Conservation (phyloP, 805 yeast species). For the Yarrowia sp. region DNA sequence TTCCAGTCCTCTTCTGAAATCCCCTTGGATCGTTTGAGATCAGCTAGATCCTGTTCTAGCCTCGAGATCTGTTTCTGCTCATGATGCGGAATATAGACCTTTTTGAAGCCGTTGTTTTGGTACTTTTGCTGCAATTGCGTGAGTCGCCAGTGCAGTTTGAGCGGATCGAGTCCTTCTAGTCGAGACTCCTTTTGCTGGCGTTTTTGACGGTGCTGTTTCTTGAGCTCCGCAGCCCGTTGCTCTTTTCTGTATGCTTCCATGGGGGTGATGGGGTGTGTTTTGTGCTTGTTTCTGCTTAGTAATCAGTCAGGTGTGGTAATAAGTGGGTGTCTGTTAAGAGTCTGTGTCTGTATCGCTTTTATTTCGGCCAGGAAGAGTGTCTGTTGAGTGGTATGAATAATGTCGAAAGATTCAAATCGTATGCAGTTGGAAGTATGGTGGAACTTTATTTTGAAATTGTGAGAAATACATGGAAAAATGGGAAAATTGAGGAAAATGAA, state of each 20-base stretch:
- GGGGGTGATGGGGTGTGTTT: too few relatives aligned
- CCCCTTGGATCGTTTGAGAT: conserved; percentile 41
- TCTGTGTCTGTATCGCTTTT: too few relatives aligned
- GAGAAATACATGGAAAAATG: too few relatives aligned
- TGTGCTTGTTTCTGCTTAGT: not conserved
- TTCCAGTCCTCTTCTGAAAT: conserved; percentile 15
- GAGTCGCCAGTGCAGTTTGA: conserved; percentile 7
- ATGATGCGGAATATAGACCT: conserved; percentile 45
- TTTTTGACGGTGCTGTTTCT: conserved; percentile 17
- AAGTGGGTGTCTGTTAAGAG: too few relatives aligned
- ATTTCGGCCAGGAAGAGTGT: too few relatives aligned
- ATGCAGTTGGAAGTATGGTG: not conserved
- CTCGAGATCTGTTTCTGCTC: conserved; percentile 41
- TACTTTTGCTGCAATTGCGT: conserved; percentile 31
- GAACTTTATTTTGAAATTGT: not conserved
- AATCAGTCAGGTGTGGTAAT: too few relatives aligned
- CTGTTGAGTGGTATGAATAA: not conserved
- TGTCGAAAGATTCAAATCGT: conserved; percentile 5
- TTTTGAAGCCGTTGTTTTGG: conserved; percentile 37
- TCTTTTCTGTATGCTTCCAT: conserved; percentile 33
- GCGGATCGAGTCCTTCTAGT: conserved; percentile 26
- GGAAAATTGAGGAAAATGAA: too few relatives aligned
- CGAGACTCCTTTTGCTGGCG: conserved; percentile 9
- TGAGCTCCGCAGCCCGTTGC: conserved; percentile 35
- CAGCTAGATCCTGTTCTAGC: conserved; percentile 42